These are phyloP conservation scores for Naegleria fowleri DNA, from an alignment of 208 protist genomes.

Conservation along the genomic window DNA sequence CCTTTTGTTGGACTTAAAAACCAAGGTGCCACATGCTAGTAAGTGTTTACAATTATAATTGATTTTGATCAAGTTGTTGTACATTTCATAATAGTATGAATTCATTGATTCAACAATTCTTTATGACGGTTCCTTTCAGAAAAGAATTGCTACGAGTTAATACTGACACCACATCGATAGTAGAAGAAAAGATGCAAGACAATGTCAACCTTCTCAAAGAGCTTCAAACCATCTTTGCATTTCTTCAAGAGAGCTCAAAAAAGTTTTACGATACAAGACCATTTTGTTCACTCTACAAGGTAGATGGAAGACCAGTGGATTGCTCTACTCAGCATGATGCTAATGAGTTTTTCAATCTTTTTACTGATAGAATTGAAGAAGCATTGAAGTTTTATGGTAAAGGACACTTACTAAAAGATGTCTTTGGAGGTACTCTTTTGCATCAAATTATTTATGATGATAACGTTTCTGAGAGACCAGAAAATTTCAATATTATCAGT, in stretches of 20 bases:
- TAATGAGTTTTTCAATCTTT: conserved; percentile 66
- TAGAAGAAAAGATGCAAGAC: neutral
- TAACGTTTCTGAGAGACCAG: conserved; percentile 45
- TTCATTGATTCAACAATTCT: conserved; percentile 53
- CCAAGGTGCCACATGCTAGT: conserved; percentile 18
- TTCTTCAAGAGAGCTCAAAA: conserved; percentile 56
- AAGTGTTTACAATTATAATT: too few relatives aligned
- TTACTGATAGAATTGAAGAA: conserved; percentile 61
- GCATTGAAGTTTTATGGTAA: conserved; percentile 38
- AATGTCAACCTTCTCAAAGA: conserved; percentile 35
- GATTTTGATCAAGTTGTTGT: too few relatives aligned
- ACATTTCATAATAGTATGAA: too few relatives aligned
- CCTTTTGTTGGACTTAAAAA: conserved; percentile 9
- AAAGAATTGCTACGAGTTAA: conserved; percentile 33
- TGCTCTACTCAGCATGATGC: conserved; percentile 56
- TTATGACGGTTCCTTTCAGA: conserved; percentile 55
- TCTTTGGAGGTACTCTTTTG: conserved; percentile 49
- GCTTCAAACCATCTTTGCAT: conserved; percentile 53
- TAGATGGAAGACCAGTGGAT: neutral
- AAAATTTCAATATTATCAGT: conserved; percentile 53
- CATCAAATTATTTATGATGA: conserved; percentile 50
- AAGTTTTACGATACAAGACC: conserved; percentile 45
- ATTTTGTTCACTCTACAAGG: conserved; percentile 48
- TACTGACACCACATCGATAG: neutral
- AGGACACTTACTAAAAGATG: conserved; percentile 41